phyloP scores from a whole-genome alignment of 495 filamentous ascomycete genomes.

The Penicillium taxi region DNA sequence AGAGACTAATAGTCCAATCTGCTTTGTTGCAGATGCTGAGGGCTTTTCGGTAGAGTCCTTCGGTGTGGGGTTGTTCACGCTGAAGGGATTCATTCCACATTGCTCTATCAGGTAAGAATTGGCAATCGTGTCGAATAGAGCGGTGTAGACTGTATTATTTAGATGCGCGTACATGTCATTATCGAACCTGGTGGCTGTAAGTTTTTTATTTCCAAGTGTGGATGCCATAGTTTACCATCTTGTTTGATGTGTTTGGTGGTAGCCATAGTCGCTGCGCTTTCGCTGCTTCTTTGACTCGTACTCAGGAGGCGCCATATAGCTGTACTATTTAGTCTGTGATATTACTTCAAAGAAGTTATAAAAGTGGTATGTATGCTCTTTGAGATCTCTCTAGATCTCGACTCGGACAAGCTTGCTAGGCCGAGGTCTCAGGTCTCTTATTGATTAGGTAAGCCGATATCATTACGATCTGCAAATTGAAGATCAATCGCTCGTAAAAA shows the following conservation, averaged over 20 bases:
- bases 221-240: constrained; percentile 58
- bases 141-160: constrained; percentile 79
- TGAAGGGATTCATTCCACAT: constrained; percentile 65
- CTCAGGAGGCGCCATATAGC: constrained; percentile 25
- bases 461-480: constrained; percentile 3
- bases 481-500: too few relatives aligned
- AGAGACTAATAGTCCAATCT: constrained; percentile 59
- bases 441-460: constrained; percentile 19
- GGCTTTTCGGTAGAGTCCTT: constrained; percentile 8
- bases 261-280: constrained; percentile 63
- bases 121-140: constrained; percentile 78
- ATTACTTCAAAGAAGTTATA: background rate
- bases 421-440: constrained; percentile 20
- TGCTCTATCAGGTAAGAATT: constrained; percentile 81
- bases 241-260: constrained; percentile 74
- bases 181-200: constrained; percentile 55
- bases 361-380: background rate
- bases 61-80: constrained; percentile 27
- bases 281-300: constrained; percentile 53
- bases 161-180: constrained; percentile 94
- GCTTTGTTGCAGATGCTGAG: constrained; percentile 10
- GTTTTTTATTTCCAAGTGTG: background rate
- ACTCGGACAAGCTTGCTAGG: constrained; percentile 7
- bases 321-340: background rate
- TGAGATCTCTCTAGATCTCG: too few relatives aligned